Evolutionary conservation across 2,329 filamentous ascomycete genomes (phyloP).

Genomic region (Phaeoacremonium minimum): DNA sequence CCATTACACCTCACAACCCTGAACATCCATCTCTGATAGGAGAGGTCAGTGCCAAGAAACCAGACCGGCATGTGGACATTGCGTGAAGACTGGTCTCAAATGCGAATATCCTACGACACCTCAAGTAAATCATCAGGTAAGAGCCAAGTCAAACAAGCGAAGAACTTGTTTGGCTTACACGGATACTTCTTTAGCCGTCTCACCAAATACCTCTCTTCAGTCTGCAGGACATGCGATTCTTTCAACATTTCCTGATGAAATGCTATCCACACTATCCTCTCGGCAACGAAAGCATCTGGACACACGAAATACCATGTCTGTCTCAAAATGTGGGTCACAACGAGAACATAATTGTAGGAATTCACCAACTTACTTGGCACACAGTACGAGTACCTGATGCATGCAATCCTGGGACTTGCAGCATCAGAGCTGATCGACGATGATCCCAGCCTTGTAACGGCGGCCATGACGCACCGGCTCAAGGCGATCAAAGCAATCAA

Average conservation of each 20-base stretch:
- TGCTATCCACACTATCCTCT: slow-evolving; percentile 62
- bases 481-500: slow-evolving; percentile 62
- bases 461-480: slow-evolving; percentile 60
- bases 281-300: slow-evolving; percentile 63
- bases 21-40: too few species aligned
- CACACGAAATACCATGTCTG: slow-evolving; percentile 61
- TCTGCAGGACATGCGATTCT: slow-evolving; percentile 63
- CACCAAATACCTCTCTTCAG: slow-evolving; percentile 55
- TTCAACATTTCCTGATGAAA: slow-evolving; percentile 60
- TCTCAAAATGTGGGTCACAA: slow-evolving; percentile 59
- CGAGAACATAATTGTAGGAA: slow-evolving; percentile 67
- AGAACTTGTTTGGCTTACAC: slow-evolving; percentile 6
- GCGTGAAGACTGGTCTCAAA: slow-evolving; percentile 55
- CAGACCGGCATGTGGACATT: slow-evolving; percentile 60
- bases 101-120: slow-evolving; percentile 57
- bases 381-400: slow-evolving; percentile 64
- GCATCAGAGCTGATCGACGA: slow-evolving; percentile 58
- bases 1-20: background rate
- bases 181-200: slow-evolving; percentile 38
- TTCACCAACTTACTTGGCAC: slow-evolving; percentile 55
- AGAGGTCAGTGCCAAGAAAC: slow-evolving; percentile 66
- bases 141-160: too few species aligned
- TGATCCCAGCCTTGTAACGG: slow-evolving; percentile 46
- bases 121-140: slow-evolving; percentile 46
- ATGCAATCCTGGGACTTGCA: slow-evolving; percentile 63